A percentile compares a stretch with the other conserved stretches of the same genome.
These are phyloP conservation scores for Aspergillus sclerotioniger DNA, from an alignment of 495 filamentous ascomycete species.

Conservation along the genomic window DNA sequence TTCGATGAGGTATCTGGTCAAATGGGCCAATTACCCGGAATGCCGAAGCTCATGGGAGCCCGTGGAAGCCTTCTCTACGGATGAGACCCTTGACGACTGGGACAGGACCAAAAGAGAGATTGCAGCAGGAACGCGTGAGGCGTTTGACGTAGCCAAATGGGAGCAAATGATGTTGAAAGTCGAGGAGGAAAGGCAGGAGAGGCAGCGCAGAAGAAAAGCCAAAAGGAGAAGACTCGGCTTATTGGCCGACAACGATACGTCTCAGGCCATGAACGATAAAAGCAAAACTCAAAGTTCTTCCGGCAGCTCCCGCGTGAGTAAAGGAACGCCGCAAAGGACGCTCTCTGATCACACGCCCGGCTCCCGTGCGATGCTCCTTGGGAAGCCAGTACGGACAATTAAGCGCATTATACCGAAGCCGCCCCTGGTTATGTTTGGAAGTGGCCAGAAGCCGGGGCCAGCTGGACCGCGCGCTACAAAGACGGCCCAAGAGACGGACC, in stretches of 20 bases:
- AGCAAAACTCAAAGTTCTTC: neutral
- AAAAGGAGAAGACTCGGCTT: constrained; percentile 41
- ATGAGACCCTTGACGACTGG: constrained; percentile 53
- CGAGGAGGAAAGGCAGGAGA: constrained; percentile 29
- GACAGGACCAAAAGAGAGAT: constrained; percentile 47
- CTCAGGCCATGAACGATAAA: neutral
- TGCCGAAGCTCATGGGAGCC: constrained; percentile 66
- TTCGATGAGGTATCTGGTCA: constrained; percentile 55
- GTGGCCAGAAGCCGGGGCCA: neutral
- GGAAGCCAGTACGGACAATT: neutral
- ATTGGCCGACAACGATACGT: neutral
- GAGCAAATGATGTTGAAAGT: constrained; percentile 29
- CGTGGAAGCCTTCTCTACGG: constrained; percentile 46
- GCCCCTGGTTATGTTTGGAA: constrained; percentile 15
- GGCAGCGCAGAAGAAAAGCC: constrained; percentile 48
- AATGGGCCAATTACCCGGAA: constrained; percentile 63
- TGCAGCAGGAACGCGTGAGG: constrained; percentile 30
- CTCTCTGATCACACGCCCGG: neutral
- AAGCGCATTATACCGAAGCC: neutral
- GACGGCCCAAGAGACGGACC: constrained; percentile 3
- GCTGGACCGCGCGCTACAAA: constrained; percentile 13
- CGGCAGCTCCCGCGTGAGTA: neutral
- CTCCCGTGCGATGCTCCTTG: neutral
- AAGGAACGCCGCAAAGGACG: neutral
- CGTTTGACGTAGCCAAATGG: constrained; percentile 52